A percentile compares a stretch with the other conserved stretches of the same genome.
These are phyloP conservation scores for Aeschynomene evenia DNA, from an alignment of 306 rosid species.

Conservation along the genomic window DNA sequence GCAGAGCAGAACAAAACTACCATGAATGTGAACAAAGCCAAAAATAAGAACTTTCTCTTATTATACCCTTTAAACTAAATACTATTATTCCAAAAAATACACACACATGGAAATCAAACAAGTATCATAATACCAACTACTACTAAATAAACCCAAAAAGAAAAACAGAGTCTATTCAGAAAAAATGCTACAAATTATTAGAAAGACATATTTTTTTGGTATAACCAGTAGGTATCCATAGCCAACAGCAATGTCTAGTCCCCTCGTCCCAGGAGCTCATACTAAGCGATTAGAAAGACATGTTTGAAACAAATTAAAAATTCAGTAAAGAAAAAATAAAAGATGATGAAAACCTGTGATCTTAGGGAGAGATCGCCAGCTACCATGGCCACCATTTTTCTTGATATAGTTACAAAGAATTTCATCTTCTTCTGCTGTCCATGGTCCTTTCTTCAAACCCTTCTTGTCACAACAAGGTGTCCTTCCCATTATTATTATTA, in stretches of 20 bases:
- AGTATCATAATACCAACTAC: too few relatives aligned
- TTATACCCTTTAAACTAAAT: neutral
- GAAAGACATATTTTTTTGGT: too few relatives aligned
- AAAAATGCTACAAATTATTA: too few relatives aligned
- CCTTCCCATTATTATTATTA: slow-evolving; percentile 89
- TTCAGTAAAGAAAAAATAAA: neutral
- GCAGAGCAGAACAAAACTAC: neutral
- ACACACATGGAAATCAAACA: too few relatives aligned
- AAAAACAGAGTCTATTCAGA: too few relatives aligned
- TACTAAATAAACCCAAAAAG: too few relatives aligned
- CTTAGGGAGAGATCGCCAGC: slow-evolving; percentile 93
- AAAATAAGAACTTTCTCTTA: slow-evolving; percentile 3
- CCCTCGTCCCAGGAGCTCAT: too few relatives aligned
- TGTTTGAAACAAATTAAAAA: neutral
- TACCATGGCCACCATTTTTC: slow-evolving; percentile 86
- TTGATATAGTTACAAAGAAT: slow-evolving; percentile 64
- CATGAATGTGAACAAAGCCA: slow-evolving; percentile 23
- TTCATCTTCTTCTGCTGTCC: slow-evolving; percentile 94
- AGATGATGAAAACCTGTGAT: slow-evolving; percentile 62
- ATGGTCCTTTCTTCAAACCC: slow-evolving; percentile 96
- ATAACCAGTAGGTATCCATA: too few relatives aligned
- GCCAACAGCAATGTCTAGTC: too few relatives aligned
- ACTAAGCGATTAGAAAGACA: too few relatives aligned
- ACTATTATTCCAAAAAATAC: neutral
- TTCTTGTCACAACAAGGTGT: slow-evolving; percentile 89